These are phyloP conservation scores for Myriosclerotinia scirpicola DNA, from an alignment of 2,329 filamentous ascomycete species.

Conservation along the genomic window DNA sequence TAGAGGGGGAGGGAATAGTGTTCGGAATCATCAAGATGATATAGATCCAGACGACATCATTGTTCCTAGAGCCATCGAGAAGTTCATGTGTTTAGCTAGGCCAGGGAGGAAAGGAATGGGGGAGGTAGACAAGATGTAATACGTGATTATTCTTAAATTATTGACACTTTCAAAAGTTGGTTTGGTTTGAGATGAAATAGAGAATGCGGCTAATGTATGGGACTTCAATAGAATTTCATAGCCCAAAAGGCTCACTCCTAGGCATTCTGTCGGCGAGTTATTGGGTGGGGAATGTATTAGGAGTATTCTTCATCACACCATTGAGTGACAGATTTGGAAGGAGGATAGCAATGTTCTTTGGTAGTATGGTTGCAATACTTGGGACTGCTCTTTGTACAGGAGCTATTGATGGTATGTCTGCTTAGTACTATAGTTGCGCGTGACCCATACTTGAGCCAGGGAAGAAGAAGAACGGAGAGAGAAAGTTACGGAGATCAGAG, in stretches of 20 bases:
- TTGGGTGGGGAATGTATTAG: constrained; percentile 30
- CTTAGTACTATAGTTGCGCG: background rate
- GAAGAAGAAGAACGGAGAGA: background rate
- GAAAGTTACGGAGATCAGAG: background rate
- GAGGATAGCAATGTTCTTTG: constrained; percentile 21
- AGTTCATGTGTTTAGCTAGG: background rate
- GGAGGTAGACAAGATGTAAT: background rate
- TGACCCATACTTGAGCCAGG: background rate
- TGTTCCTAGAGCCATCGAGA: background rate
- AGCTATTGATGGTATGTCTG: constrained; percentile 15
- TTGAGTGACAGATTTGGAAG: constrained; percentile 21
- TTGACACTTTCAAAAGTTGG: background rate
- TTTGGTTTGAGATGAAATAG: background rate
- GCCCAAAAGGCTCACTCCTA: constrained; percentile 26
- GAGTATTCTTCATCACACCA: constrained; percentile 29
- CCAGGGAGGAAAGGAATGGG: background rate
- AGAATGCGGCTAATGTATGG: background rate
- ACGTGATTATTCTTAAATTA: background rate
- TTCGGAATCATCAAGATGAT: no score
- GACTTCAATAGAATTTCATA: constrained; percentile 27
- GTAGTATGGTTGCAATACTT: constrained; percentile 20
- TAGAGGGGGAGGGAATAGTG: no score
- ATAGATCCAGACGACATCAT: background rate
- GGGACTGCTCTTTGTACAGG: constrained; percentile 22
- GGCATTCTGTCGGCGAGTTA: constrained; percentile 29